Evolutionary conservation across 2,329 filamentous ascomycete species (phyloP), one percentile per base, ranked within the genome.

Genomic region (Akanthomyces uredinophilus): DNA sequence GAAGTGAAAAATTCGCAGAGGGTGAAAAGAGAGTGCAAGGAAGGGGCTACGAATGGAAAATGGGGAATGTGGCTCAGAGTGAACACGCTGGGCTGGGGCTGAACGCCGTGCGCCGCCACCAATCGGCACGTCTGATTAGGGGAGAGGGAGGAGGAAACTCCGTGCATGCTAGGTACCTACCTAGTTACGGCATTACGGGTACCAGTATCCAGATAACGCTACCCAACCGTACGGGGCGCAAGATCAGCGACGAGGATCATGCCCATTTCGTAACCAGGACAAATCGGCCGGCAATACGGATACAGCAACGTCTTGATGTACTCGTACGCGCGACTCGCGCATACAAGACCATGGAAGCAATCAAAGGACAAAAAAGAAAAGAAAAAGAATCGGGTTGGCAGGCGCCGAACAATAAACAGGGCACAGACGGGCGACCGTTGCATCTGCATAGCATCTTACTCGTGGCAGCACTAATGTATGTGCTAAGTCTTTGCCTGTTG

Each of bases 1-100:
- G 22, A 10, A 29, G 29, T 22, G 5, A 20, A 50, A 47, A 39
- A 37, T 5, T 27, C 22, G 10, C 8, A 10, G 18, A 37, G n/a
- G 6, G 5, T 20, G 20, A 37, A 59, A 27, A 43, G n/a, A 7
- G 46, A 22, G 18, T 14, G 13, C 13, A 39, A 4, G 20, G 20
- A 22, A 24, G 37, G 32, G 18, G 35, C 32, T 20, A 8, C 3
- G 10, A 32, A 39, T 6, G n/a, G 46, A 39, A 39, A 54, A 53
- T 59, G 58, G 41, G 37, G 39, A 60, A 60, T 47, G 41, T 54
- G 58, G 50, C 57, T 46, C 13, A 46, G 47, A 24, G 4, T 52
- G 57, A n/a, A 52, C 47, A 49, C 4, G 47, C 46, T 52, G 55
- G 44, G 55, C 44, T 44, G 22, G 55, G 11, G 39, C 32, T 46